Base-by-base conservation (phyloP, 352 stramenopile species). In the Globisporangium alternatum region DNA sequence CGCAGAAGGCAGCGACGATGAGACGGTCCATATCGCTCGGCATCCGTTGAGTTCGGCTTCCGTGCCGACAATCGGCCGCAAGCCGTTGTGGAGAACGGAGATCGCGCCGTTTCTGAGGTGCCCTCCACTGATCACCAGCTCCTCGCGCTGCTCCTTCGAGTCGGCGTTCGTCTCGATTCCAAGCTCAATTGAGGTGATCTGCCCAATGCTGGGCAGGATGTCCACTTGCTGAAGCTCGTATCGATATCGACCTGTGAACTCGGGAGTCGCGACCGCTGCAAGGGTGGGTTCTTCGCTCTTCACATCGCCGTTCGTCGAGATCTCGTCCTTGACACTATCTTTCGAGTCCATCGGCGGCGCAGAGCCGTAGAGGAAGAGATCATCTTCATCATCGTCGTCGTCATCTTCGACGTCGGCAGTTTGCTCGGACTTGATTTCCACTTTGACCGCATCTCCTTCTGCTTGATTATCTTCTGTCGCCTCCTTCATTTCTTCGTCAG, bases 11-110 rank as follows among this genome's bases (percentile, higher is more conserved):
- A 90, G 49, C 0, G 75, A 91, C 9, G 83, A 91, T 1, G 84
- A 89, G 2, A 96, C 83, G 0, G 87, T 92, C 87, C 87, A 96
- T 81, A 96, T 93, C 2, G 85, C 85, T 55, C 87, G 83, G 44
- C 87, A 96, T 7, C 87, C 87, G 45, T 75, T 92, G 5, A 96
- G 66, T 53, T 93, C 83, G 19, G 81, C 85, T 58, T 93, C 87
- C 0, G 87, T 96, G 37, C 82, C 79, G 4, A 95, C 87, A 39
- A 95, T 91, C n/a, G 87, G 87, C 13, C 87, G 80, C 47, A 95
- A 69, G 12, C 87, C 87, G 52, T 89, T 84, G 66, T 95, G 84
- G 2, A 95, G 56, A 21, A 93, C 84, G 0, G 87, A 93, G 17
- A 93, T 84, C 1, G 81, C 77, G 1, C 83, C 81, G 28, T 77